Percentiles rank a stretch among this genome's conserved stretches.
Conservation (phyloP, 176 grass and related monocot species). For the Cenchrus americanus region DNA sequence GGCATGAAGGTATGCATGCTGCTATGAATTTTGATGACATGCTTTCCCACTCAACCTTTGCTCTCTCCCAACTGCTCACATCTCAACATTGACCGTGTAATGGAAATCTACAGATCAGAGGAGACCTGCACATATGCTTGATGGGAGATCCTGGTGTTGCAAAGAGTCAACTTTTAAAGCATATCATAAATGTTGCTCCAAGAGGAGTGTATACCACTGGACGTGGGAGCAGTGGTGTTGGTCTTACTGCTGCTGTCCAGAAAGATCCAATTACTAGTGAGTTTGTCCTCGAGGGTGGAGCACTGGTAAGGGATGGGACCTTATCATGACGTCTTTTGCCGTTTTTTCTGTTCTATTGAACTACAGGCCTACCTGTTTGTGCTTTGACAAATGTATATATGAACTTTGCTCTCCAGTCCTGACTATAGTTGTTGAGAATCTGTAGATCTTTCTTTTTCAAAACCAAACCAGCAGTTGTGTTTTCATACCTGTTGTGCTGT, state of each 20-base stretch:
- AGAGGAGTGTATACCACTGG: conserved; percentile 99
- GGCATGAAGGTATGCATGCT: conserved; percentile 89
- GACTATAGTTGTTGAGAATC: not conserved
- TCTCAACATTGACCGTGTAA: not conserved
- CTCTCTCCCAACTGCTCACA: not conserved
- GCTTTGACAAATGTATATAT: conserved; percentile 25
- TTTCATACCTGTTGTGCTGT: not conserved
- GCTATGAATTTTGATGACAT: conserved; percentile 6
- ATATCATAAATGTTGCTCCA: conserved; percentile 99
- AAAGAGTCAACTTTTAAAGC: conserved; percentile 98
- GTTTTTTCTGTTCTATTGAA: conserved; percentile 27
- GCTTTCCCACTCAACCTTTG: not conserved
- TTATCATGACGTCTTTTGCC: conserved; percentile 22
- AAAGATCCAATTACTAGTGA: conserved; percentile 96
- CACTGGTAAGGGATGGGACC: conserved; percentile 66
- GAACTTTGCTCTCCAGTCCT: conserved; percentile 3
- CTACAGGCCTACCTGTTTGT: not conserved
- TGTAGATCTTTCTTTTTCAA: not conserved
- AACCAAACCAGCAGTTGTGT: conserved; percentile 7
- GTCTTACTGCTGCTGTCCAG: conserved; percentile 96
- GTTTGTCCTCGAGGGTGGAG: conserved; percentile 99
- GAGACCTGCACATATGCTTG: conserved; percentile 93
- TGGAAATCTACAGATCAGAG: conserved; percentile 79
- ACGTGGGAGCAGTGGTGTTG: conserved; percentile 93
- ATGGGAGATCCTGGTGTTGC: conserved; percentile 99